Percentiles rank a stretch among this genome's conserved stretches.
Conservation (phyloP, 2,329 filamentous ascomycete genomes). For the Pyrenochaeta sp. region DNA sequence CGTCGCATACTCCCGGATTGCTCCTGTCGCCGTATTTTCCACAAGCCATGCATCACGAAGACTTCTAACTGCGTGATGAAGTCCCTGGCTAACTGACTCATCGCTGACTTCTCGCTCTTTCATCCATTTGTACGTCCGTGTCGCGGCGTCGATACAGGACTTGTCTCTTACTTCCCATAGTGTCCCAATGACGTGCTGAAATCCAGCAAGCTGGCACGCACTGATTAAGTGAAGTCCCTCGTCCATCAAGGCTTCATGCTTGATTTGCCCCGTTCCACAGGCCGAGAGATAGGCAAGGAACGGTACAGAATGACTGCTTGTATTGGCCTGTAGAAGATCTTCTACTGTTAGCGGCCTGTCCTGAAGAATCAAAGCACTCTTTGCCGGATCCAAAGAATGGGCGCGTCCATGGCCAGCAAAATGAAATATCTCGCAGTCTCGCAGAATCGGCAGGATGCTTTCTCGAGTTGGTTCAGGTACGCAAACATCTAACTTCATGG, state of each 20-base stretch:
- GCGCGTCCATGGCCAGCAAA: not conserved
- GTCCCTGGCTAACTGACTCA: not conserved
- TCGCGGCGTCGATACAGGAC: constrained; percentile 43
- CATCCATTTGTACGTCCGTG: constrained; percentile 31
- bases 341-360: not conserved
- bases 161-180: constrained; percentile 52
- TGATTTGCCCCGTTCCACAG: constrained; percentile 28
- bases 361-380: not conserved
- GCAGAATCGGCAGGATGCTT: not conserved
- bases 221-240: constrained; percentile 52
- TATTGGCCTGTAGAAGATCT: not conserved
- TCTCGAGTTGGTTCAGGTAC: not conserved
- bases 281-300: constrained; percentile 20
- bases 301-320: not conserved
- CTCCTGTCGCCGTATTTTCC: no score
- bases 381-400: not conserved
- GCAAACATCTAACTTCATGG: not conserved
- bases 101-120: not conserved
- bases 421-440: not conserved
- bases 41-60: no score
- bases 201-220: constrained; percentile 45
- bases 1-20: no score
- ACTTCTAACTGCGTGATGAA: not conserved
- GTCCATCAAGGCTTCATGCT: constrained; percentile 27
- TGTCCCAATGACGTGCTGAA: constrained; percentile 51